phyloP scores from a whole-genome alignment of 2,329 filamentous ascomycete genomes.

The Cercospora citrullina region DNA sequence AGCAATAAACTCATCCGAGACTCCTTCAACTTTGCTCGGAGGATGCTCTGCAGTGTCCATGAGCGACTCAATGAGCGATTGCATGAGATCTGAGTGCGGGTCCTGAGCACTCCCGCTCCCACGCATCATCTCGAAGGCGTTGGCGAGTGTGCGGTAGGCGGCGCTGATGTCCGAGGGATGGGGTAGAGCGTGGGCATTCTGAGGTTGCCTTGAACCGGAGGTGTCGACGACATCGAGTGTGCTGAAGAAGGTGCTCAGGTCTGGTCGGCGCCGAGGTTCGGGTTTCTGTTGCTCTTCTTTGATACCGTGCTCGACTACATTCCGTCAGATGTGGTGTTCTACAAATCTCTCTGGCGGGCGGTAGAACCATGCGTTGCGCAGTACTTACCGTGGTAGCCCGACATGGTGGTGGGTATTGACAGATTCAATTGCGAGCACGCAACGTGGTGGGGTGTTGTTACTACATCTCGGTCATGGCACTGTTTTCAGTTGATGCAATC shows the following conservation, averaged over 20 bases:
- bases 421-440: background rate
- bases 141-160: conserved; percentile 58
- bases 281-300: conserved; percentile 9
- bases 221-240: conserved; percentile 60
- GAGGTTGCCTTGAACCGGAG: conserved; percentile 50
- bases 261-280: conserved; percentile 54
- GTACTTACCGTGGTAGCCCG: conserved; percentile 9
- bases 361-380: background rate
- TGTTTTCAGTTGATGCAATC: background rate
- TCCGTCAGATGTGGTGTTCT: background rate
- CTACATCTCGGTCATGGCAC: background rate
- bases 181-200: conserved; percentile 60
- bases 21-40: conserved; percentile 60
- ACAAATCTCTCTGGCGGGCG: background rate
- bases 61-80: conserved; percentile 57
- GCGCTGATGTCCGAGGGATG: conserved; percentile 62
- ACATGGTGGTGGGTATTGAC: background rate
- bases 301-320: conserved; percentile 12
- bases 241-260: conserved; percentile 65
- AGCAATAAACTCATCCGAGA: conserved; percentile 61
- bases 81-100: conserved; percentile 47
- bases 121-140: conserved; percentile 61
- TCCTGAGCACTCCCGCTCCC: conserved; percentile 25
- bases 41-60: conserved; percentile 59
- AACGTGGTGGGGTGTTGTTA: background rate